Base-by-base conservation (phyloP, 2,329 filamentous ascomycete genomes). In the Colletotrichum incanum region DNA sequence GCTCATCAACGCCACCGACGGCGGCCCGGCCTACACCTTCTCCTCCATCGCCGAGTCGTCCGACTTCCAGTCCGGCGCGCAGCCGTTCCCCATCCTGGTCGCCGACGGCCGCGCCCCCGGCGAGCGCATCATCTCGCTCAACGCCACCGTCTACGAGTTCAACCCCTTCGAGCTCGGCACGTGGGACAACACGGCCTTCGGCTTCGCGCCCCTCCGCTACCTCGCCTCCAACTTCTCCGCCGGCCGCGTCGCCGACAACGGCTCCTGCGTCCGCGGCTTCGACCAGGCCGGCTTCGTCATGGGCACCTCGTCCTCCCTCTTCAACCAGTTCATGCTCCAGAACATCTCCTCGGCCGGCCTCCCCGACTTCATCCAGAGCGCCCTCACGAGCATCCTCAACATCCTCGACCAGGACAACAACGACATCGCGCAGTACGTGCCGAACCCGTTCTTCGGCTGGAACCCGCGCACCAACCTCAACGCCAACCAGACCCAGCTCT, bases 281-380 rank as follows among this genome's bases (percentile, higher is more conserved):
- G 94, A 97, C 80, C 95, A 94, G 76, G 89, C 90, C 8, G 93
- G 93, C 1, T 97, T 91, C 77, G 85, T 96, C 41, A 94, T 96
- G 90, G 94, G 94, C 71, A 96, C 94, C 0, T 94, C 92, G 14
- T 94, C 92, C 20, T 92, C 92, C 11, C 86, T 97, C 5, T 97
- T 97, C 86, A 97, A 97, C 83, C 85, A 91, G 67, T 86, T 97
- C 87, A 86, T 97, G 91, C 47, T 96, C 90, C 34, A 85, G 77
- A 79, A 84, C 70, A 83, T 76, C 52, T 59, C 79, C 26, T 78
- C 74, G 76, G n/a, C 80, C 80, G 52, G 66, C 26, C 47, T 75
- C 26, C 67, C 64, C 56, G n/a, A 73, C 37, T 76, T 78, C 39
- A 80, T 85, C 37, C 79, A 85, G 58, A 82, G 86, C 9, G 81